Conservation (phyloP, 2,329 filamentous ascomycete species). For the Acrocalymma vagum region DNA sequence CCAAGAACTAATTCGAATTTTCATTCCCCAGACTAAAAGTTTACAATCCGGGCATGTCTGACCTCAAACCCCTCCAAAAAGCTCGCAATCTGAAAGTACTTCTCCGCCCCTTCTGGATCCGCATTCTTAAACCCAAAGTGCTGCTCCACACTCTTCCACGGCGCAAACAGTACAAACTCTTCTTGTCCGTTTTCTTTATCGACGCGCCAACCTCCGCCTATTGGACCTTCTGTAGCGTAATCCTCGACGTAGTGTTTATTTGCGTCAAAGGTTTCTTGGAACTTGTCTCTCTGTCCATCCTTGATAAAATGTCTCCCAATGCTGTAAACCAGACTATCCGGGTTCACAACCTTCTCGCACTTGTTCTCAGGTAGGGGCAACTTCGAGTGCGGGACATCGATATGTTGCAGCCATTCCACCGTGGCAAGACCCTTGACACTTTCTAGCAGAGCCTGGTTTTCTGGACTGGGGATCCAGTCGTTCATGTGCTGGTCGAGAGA, state of each 20-base stretch:
- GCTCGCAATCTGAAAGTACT: constrained; percentile 28
- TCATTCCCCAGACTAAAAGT: constrained; percentile 17
- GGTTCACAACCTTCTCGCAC: background rate
- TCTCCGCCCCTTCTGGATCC: constrained; percentile 40
- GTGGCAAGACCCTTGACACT: constrained; percentile 47
- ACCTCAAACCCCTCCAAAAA: constrained; percentile 28
- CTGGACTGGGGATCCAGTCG: constrained; percentile 52
- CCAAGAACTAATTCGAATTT: background rate
- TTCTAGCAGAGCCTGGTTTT: constrained; percentile 52
- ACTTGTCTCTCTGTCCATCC: constrained; percentile 25
- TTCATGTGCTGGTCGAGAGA: constrained; percentile 52
- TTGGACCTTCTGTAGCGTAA: constrained; percentile 33
- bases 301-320: constrained; percentile 47
- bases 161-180: constrained; percentile 54
- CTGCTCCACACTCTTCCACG: constrained; percentile 48
- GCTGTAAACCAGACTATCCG: constrained; percentile 27
- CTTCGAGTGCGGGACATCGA: constrained; percentile 46
- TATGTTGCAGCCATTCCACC: constrained; percentile 55
- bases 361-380: constrained; percentile 33
- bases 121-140: constrained; percentile 47
- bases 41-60: constrained; percentile 31
- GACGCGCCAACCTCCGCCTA: constrained; percentile 51
- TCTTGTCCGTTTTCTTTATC: constrained; percentile 46
- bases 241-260: constrained; percentile 33
- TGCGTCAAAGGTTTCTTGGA: constrained; percentile 34